phyloP scores from a whole-genome alignment of 345 rosid genomes.

The Euphorbia pulcherrima region DNA sequence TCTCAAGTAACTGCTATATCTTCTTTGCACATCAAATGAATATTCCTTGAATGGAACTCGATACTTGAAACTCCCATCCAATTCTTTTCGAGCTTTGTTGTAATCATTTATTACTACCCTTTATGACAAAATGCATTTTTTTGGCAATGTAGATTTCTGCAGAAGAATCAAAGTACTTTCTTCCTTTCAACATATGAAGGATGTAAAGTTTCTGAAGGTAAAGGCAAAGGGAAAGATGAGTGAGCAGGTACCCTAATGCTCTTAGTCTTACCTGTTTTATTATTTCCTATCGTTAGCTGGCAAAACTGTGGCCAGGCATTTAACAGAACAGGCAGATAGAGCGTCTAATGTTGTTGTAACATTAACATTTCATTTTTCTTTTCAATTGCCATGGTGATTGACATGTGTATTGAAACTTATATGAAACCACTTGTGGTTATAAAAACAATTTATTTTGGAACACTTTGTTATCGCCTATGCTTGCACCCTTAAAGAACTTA shows the following conservation, averaged over 20 bases:
- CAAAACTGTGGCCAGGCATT: conserved; percentile 6
- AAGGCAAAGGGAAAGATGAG: conserved; percentile 75
- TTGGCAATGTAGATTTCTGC: conserved; percentile 58
- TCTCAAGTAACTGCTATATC: conserved; percentile 54
- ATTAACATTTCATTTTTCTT: conserved; percentile 24
- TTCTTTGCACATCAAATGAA: conserved; percentile 1
- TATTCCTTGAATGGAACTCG: neutral
- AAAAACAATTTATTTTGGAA: no score
- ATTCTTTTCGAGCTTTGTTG: neutral
- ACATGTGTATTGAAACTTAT: no score
- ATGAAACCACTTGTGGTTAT: no score
- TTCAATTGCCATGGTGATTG: no score
- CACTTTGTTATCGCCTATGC: no score
- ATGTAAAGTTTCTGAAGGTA: conserved; percentile 46
- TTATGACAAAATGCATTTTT: neutral
- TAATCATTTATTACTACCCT: neutral
- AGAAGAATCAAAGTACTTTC: conserved; percentile 80
- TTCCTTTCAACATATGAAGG: conserved; percentile 71
- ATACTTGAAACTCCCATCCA: neutral
- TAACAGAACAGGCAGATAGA: conserved; percentile 7
- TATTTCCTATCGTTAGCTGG: conserved; percentile 5
- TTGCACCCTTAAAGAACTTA: no score
- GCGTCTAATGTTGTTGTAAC: conserved; percentile 36
- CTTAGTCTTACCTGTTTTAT: conserved; percentile 7
- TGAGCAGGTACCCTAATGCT: conserved; percentile 20